phyloP scores from a whole-genome alignment of 805 yeast genomes.

The Babjeviella inositovora region DNA sequence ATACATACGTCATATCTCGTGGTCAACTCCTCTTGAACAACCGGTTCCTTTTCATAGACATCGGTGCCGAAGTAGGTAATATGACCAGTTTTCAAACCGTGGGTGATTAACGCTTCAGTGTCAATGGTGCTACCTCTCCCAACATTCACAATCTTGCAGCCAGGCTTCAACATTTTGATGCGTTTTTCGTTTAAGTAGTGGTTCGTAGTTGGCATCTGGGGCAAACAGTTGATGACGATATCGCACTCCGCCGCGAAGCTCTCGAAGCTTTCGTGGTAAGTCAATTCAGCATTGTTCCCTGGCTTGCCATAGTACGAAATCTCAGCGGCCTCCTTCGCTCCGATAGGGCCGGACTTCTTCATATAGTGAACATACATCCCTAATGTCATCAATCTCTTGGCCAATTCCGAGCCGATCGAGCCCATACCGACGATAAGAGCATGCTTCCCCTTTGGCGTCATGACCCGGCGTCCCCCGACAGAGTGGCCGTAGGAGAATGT shows the following conservation, averaged over 20 bases:
- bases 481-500: slow-evolving; percentile 19
- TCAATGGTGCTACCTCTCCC: slow-evolving; percentile 64
- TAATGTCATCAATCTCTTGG: slow-evolving; percentile 31
- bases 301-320: slow-evolving; percentile 21
- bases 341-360: slow-evolving; percentile 28
- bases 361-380: slow-evolving; percentile 54
- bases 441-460: slow-evolving; percentile 36
- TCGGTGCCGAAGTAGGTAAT: slow-evolving; percentile 58
- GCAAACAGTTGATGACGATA: slow-evolving; percentile 23
- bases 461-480: slow-evolving; percentile 27
- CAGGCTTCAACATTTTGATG: slow-evolving; percentile 27
- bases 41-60: slow-evolving; percentile 54
- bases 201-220: slow-evolving; percentile 25
- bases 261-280: no score
- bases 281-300: slow-evolving; percentile 8
- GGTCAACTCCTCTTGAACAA: slow-evolving; percentile 27
- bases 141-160: slow-evolving; percentile 52
- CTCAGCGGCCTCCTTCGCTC: no score
- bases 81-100: slow-evolving; percentile 45
- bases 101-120: slow-evolving; percentile 43
- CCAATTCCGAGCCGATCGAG: slow-evolving; percentile 53
- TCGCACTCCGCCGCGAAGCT: no score
- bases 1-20: slow-evolving; percentile 46
- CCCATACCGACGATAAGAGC: slow-evolving; percentile 67
- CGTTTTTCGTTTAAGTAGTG: slow-evolving; percentile 33